phyloP scores from a whole-genome alignment of 2,329 filamentous ascomycete species.

The Basipetospora chlamydospora region DNA sequence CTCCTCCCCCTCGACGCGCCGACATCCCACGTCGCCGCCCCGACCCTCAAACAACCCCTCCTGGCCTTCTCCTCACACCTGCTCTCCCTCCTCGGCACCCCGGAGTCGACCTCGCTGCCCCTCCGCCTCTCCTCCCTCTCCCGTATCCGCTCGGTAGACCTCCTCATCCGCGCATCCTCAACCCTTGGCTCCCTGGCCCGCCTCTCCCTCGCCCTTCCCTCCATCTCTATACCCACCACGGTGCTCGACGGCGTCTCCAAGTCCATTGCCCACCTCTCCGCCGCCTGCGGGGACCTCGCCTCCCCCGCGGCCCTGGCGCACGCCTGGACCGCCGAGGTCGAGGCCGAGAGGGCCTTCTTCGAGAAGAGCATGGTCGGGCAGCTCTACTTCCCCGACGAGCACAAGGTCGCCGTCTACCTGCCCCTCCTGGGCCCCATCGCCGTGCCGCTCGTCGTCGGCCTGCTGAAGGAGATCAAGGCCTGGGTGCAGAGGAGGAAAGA shows the following conservation, averaged over 20 bases:
- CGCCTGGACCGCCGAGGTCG: constrained; percentile 71
- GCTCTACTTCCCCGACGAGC: constrained; percentile 96
- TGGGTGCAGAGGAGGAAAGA: constrained; percentile 35
- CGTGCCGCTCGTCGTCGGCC: constrained; percentile 73
- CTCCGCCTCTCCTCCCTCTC: constrained; percentile 72
- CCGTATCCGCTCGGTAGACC: constrained; percentile 71
- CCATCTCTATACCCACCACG: constrained; percentile 77
- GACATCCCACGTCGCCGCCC: constrained; percentile 40
- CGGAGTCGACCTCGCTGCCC: constrained; percentile 68
- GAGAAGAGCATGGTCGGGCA: constrained; percentile 99
- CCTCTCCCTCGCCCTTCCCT: constrained; percentile 67
- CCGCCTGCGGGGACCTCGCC: constrained; percentile 59
- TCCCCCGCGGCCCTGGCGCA: constrained; percentile 56
- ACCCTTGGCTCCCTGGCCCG: constrained; percentile 87
- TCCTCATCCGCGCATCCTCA: constrained; percentile 79
- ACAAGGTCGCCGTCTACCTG: constrained; percentile 92
- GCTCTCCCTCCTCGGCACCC: constrained; percentile 73
- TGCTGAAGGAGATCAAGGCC: constrained; percentile 65
- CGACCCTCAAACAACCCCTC: constrained; percentile 64
- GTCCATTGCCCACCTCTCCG: constrained; percentile 62
- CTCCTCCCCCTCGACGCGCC: constrained; percentile 34
- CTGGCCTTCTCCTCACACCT: constrained; percentile 85
- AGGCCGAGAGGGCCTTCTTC: constrained; percentile 90
- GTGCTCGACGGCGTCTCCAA: constrained; percentile 76
- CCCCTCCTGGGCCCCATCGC: constrained; percentile 81